Conservation (phyloP, 2,329 filamentous ascomycete species). For the Penicillium sp. region DNA sequence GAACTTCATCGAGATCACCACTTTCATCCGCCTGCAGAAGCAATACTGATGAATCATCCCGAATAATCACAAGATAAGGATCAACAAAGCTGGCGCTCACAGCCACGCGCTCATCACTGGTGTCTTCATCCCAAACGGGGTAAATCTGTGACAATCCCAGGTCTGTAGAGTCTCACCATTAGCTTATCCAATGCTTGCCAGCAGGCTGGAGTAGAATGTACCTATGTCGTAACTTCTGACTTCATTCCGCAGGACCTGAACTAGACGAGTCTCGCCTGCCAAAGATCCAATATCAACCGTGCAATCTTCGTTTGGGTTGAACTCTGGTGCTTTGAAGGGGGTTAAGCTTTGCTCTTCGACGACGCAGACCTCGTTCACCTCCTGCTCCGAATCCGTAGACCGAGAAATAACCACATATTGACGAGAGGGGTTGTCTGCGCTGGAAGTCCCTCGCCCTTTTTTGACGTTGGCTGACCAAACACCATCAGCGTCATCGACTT, state of each 20-base stretch:
- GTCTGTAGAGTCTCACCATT: slow-evolving; percentile 51
- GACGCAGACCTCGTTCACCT: slow-evolving; percentile 75
- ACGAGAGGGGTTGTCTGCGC: slow-evolving; percentile 56
- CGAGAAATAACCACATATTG: slow-evolving; percentile 82
- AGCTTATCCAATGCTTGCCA: neutral
- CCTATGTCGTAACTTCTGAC: slow-evolving; percentile 87
- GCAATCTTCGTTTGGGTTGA: slow-evolving; percentile 82
- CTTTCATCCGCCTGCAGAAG: slow-evolving; percentile 76
- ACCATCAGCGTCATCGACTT: slow-evolving; percentile 69
- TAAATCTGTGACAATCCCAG: slow-evolving; percentile 87
- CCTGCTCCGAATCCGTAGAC: slow-evolving; percentile 61
- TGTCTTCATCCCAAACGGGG: slow-evolving; percentile 88
- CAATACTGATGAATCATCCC: slow-evolving; percentile 78
- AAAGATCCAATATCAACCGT: slow-evolving; percentile 84
- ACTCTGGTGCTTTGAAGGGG: slow-evolving; percentile 77
- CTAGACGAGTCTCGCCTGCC: slow-evolving; percentile 73
- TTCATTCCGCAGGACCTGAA: slow-evolving; percentile 84
- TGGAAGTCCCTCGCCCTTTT: slow-evolving; percentile 49
- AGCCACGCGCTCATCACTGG: slow-evolving; percentile 70
- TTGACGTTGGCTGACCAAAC: slow-evolving; percentile 72
- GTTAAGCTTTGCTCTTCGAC: slow-evolving; percentile 72
- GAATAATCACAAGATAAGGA: slow-evolving; percentile 76
- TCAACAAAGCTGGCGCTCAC: slow-evolving; percentile 81
- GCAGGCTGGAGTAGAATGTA: slow-evolving; percentile 47
- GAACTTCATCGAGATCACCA: slow-evolving; percentile 81